These are phyloP conservation scores for Combretum micranthum DNA, from an alignment of 345 rosid species.

Conservation along the genomic window DNA sequence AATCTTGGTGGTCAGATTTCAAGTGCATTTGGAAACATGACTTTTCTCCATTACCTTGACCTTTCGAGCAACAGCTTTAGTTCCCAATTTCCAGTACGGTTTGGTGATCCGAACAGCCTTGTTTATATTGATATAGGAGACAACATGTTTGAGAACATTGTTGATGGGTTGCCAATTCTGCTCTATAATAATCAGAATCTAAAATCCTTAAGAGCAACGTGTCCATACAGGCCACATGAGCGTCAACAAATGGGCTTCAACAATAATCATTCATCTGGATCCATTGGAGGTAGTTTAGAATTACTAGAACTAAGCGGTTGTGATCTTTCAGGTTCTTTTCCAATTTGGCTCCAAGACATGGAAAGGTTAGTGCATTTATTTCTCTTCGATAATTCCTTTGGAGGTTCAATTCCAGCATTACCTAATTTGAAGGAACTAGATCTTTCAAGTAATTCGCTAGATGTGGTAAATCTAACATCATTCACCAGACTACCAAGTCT, in stretches of 20 bases:
- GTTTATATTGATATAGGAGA: not conserved
- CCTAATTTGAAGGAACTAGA: no score
- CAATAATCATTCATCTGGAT: not conserved
- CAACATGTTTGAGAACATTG: not conserved
- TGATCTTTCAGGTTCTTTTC: no score
- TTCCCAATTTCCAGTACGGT: not conserved
- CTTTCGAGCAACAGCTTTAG: not conserved
- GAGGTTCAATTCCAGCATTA: no score
- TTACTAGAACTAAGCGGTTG: not conserved
- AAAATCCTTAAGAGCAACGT: accelerated
- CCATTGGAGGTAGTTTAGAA: no score
- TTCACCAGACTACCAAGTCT: not conserved
- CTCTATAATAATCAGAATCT: not conserved
- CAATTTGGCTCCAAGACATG: no score
- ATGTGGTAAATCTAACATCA: no score
- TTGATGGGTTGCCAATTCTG: not conserved
- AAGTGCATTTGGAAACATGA: no score
- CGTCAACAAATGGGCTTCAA: not conserved
- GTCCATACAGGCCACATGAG: accelerated
- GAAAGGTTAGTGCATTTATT: no score
- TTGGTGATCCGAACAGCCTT: not conserved
- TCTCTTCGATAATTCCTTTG: no score
- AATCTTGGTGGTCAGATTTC: not conserved
- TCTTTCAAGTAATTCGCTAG: no score
- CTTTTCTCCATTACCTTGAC: not conserved